These are phyloP conservation scores for Adansonia grandidieri DNA, from an alignment of 441 rosid genomes.

Conservation along the genomic window DNA sequence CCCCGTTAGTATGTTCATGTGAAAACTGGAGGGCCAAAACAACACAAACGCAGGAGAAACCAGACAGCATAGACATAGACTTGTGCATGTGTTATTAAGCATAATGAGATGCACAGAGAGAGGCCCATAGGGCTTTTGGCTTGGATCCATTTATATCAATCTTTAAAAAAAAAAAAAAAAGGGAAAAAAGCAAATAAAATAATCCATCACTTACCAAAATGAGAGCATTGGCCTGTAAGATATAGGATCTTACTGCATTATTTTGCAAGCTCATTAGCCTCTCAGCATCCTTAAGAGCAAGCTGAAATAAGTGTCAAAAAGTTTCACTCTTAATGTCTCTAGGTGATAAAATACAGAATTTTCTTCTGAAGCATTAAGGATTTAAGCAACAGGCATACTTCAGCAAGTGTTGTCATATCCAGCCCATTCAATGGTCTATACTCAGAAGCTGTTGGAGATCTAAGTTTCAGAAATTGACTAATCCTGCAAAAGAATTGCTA, in stretches of 20 bases:
- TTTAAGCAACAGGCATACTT: slow-evolving; percentile 52
- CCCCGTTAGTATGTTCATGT: slow-evolving; percentile 1
- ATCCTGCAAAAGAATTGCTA: slow-evolving; percentile 50
- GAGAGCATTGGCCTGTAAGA: slow-evolving; percentile 68
- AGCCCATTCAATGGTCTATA: slow-evolving; percentile 71
- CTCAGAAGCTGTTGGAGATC: slow-evolving; percentile 79
- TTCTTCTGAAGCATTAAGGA: not conserved
- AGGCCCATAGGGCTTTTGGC: slow-evolving; percentile 13
- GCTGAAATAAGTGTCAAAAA: slow-evolving; percentile 51
- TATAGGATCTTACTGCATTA: slow-evolving; percentile 57
- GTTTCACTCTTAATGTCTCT: slow-evolving; percentile 10
- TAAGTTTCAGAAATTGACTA: slow-evolving; percentile 70
- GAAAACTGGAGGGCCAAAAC: slow-evolving; percentile 57
- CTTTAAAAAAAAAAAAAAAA: slow-evolving; percentile 8
- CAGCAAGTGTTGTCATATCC: slow-evolving; percentile 91
- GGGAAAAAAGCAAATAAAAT: no score
- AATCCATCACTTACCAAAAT: slow-evolving; percentile 59
- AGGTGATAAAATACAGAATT: slow-evolving; percentile 9
- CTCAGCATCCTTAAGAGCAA: slow-evolving; percentile 92
- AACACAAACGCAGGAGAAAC: slow-evolving; percentile 9
- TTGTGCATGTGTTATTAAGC: slow-evolving; percentile 19
- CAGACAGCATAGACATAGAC: slow-evolving; percentile 11
- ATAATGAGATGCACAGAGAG: not conserved
- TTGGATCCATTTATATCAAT: not conserved
- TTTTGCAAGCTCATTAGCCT: slow-evolving; percentile 60